These are phyloP conservation scores for Suillus ampliporus DNA, from an alignment of 768 basidiomycete genomes.

Conservation along the genomic window DNA sequence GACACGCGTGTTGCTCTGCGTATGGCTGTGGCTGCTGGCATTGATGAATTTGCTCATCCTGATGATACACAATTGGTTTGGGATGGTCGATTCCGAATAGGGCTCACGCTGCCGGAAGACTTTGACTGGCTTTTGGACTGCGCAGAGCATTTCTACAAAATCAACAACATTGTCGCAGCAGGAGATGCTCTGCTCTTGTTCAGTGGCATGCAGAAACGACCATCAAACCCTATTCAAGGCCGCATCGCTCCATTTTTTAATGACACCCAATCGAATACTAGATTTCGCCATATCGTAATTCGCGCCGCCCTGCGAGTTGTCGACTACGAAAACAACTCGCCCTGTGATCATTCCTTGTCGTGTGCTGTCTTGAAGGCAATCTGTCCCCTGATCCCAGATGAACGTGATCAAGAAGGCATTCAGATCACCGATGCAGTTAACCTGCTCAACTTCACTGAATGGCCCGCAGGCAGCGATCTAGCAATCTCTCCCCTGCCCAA, in stretches of 20 bases:
- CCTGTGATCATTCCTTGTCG: not conserved
- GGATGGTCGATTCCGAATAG: not conserved
- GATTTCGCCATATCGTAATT: not conserved
- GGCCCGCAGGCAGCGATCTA: not conserved
- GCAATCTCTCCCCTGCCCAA: not conserved
- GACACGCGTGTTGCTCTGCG: not conserved
- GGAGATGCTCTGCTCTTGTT: not conserved
- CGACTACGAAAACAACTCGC: too few relatives aligned
- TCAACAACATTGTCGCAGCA: not conserved
- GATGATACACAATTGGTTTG: not conserved
- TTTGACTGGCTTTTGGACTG: not conserved
- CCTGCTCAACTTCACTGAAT: not conserved
- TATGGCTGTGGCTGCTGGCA: not conserved
- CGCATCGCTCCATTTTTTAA: not conserved
- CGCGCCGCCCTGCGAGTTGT: not conserved
- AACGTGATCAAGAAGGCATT: not conserved
- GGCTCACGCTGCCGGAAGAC: rapidly evolving
- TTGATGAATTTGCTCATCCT: not conserved
- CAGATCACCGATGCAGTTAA: not conserved
- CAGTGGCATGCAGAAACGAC: not conserved
- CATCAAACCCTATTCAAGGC: not conserved
- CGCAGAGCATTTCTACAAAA: not conserved
- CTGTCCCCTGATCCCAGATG: not conserved
- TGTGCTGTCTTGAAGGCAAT: not conserved
- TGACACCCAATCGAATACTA: not conserved